phyloP scores from a whole-genome alignment of 2,329 filamentous ascomycete species.

The Coniochaeta sp. region DNA sequence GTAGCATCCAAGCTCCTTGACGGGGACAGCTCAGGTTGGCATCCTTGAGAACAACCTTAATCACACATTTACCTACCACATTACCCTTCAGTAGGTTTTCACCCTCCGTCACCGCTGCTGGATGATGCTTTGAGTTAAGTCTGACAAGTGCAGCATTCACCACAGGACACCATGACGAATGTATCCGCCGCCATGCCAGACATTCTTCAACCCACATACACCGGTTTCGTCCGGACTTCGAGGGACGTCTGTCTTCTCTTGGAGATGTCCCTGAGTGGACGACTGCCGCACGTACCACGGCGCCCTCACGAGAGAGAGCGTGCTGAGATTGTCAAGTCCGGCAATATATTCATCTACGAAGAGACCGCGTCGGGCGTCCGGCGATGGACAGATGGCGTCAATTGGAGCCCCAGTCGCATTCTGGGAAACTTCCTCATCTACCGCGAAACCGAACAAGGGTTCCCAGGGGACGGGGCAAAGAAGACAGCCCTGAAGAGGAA shows the following conservation, averaged over 20 bases:
- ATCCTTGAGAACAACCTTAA: not conserved
- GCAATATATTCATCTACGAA: conserved; percentile 86
- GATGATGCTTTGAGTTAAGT: not conserved
- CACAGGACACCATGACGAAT: not conserved
- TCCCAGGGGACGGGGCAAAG: conserved; percentile 69
- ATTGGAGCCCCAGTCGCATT: conserved; percentile 85
- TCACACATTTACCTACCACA: not conserved
- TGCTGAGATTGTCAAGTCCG: conserved; percentile 68
- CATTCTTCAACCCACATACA: not conserved
- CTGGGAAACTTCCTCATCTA: conserved; percentile 82
- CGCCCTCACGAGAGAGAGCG: conserved; percentile 83
- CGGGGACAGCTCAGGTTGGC: not conserved
- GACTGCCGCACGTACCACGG: conserved; percentile 67
- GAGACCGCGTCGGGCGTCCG: conserved; percentile 88
- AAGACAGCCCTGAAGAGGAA: conserved; percentile 71
- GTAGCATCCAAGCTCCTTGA: not conserved
- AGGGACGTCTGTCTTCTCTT: conserved; percentile 74
- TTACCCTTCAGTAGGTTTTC: not conserved
- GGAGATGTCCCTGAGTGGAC: conserved; percentile 67
- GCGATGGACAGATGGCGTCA: conserved; percentile 86
- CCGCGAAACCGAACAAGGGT: conserved; percentile 70
- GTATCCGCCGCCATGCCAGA: conserved; percentile 33
- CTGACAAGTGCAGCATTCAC: not conserved
- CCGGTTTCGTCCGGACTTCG: conserved; percentile 60
- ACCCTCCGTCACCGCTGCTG: not conserved